Conservation (phyloP, 305 asterid genomes). For the Solanum aculeatissimum region DNA sequence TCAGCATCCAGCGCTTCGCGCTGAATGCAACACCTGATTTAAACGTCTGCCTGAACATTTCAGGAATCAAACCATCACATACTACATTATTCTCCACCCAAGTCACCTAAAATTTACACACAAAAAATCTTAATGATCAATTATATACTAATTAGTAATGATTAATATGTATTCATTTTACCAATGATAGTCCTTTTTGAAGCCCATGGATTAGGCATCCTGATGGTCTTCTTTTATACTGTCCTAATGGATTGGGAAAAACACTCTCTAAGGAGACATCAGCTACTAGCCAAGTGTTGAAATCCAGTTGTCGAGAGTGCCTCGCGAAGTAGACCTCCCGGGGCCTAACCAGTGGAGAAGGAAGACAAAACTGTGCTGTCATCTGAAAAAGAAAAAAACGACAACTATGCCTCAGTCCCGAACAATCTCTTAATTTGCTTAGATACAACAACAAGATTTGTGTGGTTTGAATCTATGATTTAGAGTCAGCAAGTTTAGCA, state of each 20-base stretch:
- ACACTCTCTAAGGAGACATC: conserved; percentile 46
- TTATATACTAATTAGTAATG: not conserved
- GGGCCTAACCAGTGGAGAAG: conserved; percentile 36
- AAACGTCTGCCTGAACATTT: conserved; percentile 14
- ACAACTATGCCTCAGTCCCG: not conserved
- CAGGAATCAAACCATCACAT: not conserved
- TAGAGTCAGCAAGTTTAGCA: not conserved
- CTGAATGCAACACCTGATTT: conserved; percentile 20
- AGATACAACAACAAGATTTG: not conserved
- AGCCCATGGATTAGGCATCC: conserved; percentile 47
- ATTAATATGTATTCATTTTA: not conserved
- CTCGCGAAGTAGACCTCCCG: conserved; percentile 37
- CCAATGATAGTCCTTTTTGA: conserved; percentile 29
- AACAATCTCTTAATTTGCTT: not conserved
- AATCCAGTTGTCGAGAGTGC: conserved; percentile 25
- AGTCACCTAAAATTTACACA: conserved; percentile 24
- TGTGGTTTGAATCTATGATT: not conserved
- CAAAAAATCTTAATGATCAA: not conserved
- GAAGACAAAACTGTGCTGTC: conserved; percentile 31
- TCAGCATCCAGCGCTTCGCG: conserved; percentile 39
- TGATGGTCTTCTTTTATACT: conserved; percentile 39
- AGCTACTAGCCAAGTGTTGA: conserved; percentile 32
- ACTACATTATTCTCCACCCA: conserved; percentile 49
- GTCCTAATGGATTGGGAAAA: conserved; percentile 19
- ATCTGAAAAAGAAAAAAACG: conserved; percentile 13